phyloP scores from a whole-genome alignment of 1,284 basidiomycete species.

The Inonotus obliquus region DNA sequence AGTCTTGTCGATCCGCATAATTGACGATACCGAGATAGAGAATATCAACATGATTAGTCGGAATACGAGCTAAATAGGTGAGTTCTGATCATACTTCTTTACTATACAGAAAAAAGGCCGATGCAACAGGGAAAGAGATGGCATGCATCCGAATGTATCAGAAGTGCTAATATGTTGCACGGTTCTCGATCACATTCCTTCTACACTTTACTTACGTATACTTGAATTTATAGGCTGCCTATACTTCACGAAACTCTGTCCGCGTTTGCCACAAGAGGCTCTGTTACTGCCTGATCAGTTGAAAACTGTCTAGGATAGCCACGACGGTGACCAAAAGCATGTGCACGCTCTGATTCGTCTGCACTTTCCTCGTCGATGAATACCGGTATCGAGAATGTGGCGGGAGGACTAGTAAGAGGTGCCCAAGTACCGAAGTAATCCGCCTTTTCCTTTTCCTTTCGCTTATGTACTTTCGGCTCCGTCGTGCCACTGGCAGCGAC shows the following conservation, averaged over 20 bases:
- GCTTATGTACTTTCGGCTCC: neutral
- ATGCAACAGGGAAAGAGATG: neutral
- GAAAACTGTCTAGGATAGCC: neutral
- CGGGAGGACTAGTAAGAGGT: neutral
- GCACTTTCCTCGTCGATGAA: neutral
- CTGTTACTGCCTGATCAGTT: neutral
- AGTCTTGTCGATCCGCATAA: neutral
- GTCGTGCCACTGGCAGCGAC: neutral
- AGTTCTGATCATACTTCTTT: no score
- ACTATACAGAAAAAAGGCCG: neutral
- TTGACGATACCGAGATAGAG: constrained; percentile 9
- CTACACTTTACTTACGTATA: neutral
- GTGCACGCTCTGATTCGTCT: neutral
- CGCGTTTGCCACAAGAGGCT: neutral
- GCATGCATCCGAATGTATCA: no score
- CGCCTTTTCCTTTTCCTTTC: neutral
- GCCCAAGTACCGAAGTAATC: neutral
- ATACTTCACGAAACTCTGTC: neutral
- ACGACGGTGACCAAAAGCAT: neutral
- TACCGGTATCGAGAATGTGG: neutral
- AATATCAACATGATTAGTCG: neutral
- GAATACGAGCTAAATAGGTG: no score
- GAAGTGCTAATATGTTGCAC: no score
- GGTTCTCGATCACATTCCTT: neutral
- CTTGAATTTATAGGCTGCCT: neutral